Evolutionary conservation across 164 flowering plant genomes (phyloP).

Genomic region (Kalanchoe fedtschenkoi): DNA sequence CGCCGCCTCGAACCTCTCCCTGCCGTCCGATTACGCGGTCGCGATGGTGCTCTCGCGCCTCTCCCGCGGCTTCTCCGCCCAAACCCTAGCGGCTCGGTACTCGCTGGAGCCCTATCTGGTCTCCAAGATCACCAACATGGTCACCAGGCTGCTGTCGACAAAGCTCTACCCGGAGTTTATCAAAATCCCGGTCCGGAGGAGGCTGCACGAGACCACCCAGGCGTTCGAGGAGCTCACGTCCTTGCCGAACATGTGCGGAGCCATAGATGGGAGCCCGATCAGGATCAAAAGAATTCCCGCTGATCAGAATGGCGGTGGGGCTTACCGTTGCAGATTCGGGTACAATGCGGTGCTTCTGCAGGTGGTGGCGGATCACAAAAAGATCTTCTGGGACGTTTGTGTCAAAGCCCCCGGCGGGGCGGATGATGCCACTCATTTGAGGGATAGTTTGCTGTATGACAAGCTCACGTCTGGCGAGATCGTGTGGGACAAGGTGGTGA

Average conservation of each 20-base stretch:
- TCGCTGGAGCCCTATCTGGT: slow-evolving; percentile 70
- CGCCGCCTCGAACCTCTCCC: slow-evolving; percentile 55
- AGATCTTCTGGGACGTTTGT: slow-evolving; percentile 91
- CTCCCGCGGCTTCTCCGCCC: slow-evolving; percentile 49
- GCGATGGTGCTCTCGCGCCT: slow-evolving; percentile 93
- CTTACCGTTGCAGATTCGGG: slow-evolving; percentile 34
- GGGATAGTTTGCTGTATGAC: slow-evolving; percentile 72
- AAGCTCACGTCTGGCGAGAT: slow-evolving; percentile 63
- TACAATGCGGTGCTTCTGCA: slow-evolving; percentile 64
- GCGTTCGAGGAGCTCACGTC: slow-evolving; percentile 65
- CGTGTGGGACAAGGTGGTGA: slow-evolving; percentile 65
- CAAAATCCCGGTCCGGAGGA: slow-evolving; percentile 55
- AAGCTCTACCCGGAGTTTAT: slow-evolving; percentile 73
- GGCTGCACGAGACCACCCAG: slow-evolving; percentile 50
- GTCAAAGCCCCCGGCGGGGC: slow-evolving; percentile 80
- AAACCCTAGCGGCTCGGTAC: slow-evolving; percentile 49
- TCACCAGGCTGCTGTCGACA: slow-evolving; percentile 76
- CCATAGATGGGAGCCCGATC: slow-evolving; percentile 56
- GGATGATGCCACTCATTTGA: slow-evolving; percentile 72
- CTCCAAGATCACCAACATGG: slow-evolving; percentile 89
- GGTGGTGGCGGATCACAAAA: slow-evolving; percentile 76
- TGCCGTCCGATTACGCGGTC: slow-evolving; percentile 84
- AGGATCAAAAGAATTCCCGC: slow-evolving; percentile 27
- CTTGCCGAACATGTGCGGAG: slow-evolving; percentile 78
- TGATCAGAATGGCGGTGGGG: slow-evolving; percentile 8